phyloP scores from a whole-genome alignment of 495 filamentous ascomycete genomes.

The Haplographium delicatum region DNA sequence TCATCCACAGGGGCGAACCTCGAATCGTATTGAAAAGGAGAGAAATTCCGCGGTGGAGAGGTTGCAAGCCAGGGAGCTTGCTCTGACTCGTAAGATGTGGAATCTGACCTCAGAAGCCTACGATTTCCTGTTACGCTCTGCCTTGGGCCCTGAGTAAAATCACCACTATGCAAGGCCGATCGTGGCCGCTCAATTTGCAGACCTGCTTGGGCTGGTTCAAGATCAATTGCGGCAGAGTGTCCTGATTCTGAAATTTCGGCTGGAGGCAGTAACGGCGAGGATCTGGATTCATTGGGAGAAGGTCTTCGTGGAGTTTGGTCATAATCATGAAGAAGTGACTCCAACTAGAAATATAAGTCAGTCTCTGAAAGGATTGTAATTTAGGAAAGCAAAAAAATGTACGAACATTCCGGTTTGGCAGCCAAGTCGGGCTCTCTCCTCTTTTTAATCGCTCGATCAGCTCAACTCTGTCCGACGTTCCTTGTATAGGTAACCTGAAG shows the following conservation, averaged over 20 bases:
- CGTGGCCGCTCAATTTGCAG: conserved; percentile 73
- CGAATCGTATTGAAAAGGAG: conserved; percentile 34
- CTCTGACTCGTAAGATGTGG: conserved; percentile 20
- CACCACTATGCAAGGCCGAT: conserved; percentile 83
- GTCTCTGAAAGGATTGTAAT: neutral
- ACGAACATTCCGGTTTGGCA: conserved; percentile 59
- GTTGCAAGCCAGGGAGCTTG: conserved; percentile 29
- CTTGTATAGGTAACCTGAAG: conserved; percentile 15
- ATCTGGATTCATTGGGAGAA: conserved; percentile 1
- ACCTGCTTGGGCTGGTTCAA: conserved; percentile 28
- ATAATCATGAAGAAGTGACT: conserved; percentile 15
- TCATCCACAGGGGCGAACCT: conserved; percentile 22
- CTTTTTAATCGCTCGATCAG: conserved; percentile 82
- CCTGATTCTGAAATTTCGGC: conserved; percentile 17
- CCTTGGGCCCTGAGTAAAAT: conserved; percentile 60
- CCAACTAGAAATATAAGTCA: conserved; percentile 10
- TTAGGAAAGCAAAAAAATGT: neutral
- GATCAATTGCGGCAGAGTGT: conserved; percentile 1
- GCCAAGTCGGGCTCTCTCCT: conserved; percentile 73
- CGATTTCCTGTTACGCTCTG: neutral
- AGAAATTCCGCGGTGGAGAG: conserved; percentile 41
- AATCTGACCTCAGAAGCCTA: conserved; percentile 21
- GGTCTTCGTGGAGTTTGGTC: conserved; percentile 18
- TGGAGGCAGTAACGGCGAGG: conserved; percentile 18
- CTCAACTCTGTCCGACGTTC: conserved; percentile 55